These are phyloP conservation scores for Epichloe uncinata DNA, from an alignment of 2,329 filamentous ascomycete species.

Conservation along the genomic window DNA sequence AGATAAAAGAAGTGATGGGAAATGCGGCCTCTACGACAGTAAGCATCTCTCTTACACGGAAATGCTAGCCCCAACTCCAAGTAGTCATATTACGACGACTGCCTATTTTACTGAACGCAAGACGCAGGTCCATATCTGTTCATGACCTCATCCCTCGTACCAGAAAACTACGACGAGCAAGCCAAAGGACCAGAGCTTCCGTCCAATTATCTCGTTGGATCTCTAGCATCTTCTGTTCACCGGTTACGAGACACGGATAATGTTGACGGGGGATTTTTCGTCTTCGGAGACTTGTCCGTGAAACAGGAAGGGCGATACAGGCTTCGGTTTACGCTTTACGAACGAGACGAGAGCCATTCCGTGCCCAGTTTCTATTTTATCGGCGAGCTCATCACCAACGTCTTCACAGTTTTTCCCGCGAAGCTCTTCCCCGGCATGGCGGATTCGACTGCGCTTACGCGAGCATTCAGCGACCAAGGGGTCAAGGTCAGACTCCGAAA, in stretches of 20 bases:
- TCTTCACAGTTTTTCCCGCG: conserved; percentile 50
- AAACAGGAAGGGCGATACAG: conserved; percentile 59
- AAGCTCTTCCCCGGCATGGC: conserved; percentile 70
- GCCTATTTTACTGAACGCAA: neutral
- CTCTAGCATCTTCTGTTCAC: conserved; percentile 68
- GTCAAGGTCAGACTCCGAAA: conserved; percentile 73
- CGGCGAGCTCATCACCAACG: conserved; percentile 32
- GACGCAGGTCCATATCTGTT: conserved; percentile 33
- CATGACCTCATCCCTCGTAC: conserved; percentile 30
- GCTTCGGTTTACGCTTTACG: conserved; percentile 63
- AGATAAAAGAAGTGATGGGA: conserved; percentile 12
- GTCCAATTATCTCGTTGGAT: conserved; percentile 50
- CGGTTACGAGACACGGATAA: conserved; percentile 68
- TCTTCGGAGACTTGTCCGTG: conserved; percentile 81
- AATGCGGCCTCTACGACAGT: conserved; percentile 14
- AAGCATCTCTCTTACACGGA: neutral
- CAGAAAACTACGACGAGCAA: conserved; percentile 27
- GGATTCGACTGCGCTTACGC: conserved; percentile 69
- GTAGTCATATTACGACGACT: too few relatives aligned
- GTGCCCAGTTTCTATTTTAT: conserved; percentile 11
- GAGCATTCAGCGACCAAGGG: conserved; percentile 76
- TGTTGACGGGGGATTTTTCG: conserved; percentile 75
- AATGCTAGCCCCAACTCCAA: too few relatives aligned
- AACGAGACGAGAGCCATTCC: conserved; percentile 18
- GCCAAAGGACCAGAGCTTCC: conserved; percentile 18